These are phyloP conservation scores for Penicillium rolfsii DNA, from an alignment of 2,329 filamentous ascomycete species.

Conservation along the genomic window DNA sequence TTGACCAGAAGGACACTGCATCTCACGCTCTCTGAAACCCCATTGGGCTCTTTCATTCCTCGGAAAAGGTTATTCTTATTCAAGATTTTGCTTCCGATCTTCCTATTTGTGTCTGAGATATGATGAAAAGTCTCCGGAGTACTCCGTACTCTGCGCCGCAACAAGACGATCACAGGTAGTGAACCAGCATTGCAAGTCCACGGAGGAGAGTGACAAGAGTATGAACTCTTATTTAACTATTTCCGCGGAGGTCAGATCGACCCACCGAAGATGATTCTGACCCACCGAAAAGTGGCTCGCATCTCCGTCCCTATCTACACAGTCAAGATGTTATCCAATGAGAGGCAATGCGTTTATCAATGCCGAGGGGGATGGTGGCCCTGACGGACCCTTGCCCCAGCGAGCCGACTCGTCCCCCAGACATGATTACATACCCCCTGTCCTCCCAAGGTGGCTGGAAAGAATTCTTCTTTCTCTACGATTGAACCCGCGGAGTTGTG, in stretches of 20 bases:
- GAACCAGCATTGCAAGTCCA: neutral
- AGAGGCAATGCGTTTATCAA: conserved; percentile 31
- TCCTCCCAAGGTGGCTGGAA: neutral
- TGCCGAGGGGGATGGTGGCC: neutral
- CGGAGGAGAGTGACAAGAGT: neutral
- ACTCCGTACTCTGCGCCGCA: conserved; percentile 2
- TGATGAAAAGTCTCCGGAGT: neutral
- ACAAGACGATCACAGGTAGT: neutral
- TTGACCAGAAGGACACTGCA: neutral
- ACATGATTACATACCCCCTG: neutral
- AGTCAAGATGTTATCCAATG: conserved; percentile 24
- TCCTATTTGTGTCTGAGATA: neutral
- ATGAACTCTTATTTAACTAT: conserved; percentile 19
- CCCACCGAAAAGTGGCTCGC: conserved; percentile 8
- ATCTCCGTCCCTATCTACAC: conserved; percentile 21
- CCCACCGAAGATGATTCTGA: conserved; percentile 3
- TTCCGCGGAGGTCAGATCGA: conserved; percentile 28
- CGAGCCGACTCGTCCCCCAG: conserved; percentile 6
- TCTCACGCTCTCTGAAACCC: neutral
- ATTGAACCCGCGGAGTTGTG: conserved; percentile 25
- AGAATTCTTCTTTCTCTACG: neutral
- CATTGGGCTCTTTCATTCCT: neutral
- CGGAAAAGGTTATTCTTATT: neutral
- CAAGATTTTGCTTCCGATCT: neutral
- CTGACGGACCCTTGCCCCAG: neutral